These are phyloP conservation scores for Macroventuria anomochaeta DNA, from an alignment of 2,329 filamentous ascomycete species.

Conservation along the genomic window DNA sequence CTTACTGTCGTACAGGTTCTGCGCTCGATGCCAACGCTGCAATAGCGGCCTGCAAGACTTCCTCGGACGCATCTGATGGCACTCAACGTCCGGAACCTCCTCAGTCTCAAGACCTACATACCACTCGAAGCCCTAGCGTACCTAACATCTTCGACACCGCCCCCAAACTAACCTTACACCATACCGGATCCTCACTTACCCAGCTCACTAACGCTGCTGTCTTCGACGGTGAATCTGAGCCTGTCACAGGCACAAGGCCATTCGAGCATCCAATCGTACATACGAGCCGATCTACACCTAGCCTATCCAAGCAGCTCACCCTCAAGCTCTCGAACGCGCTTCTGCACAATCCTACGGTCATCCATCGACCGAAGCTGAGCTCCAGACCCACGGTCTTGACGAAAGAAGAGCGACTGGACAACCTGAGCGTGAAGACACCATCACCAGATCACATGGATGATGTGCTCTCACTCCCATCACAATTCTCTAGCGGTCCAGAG, in stretches of 20 bases:
- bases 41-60: constrained; percentile 2
- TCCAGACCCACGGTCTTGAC: constrained; percentile 37
- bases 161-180: constrained; percentile 20
- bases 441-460: constrained; percentile 11
- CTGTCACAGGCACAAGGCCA: constrained; percentile 21
- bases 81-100: constrained; percentile 21
- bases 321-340: constrained; percentile 36
- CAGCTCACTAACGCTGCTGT: constrained; percentile 37
- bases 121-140: constrained; percentile 23
- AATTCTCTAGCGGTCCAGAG: constrained; percentile 33
- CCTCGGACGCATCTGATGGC: constrained; percentile 19
- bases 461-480: constrained; percentile 33
- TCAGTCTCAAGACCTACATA: constrained; percentile 5
- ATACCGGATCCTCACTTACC: constrained; percentile 26
- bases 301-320: constrained; percentile 36
- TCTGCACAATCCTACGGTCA: constrained; percentile 40
- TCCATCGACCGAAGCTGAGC: constrained; percentile 39
- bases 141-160: constrained; percentile 18
- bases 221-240: constrained; percentile 47
- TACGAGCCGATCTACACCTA: constrained; percentile 39
- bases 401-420: constrained; percentile 6
- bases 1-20: constrained; percentile 3
- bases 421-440: constrained; percentile 1
- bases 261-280: constrained; percentile 25
- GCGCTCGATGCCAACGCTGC: constrained; percentile 1